These are phyloP conservation scores for Stachybotrys elegans DNA, from an alignment of 2,329 filamentous ascomycete species.

Conservation along the genomic window DNA sequence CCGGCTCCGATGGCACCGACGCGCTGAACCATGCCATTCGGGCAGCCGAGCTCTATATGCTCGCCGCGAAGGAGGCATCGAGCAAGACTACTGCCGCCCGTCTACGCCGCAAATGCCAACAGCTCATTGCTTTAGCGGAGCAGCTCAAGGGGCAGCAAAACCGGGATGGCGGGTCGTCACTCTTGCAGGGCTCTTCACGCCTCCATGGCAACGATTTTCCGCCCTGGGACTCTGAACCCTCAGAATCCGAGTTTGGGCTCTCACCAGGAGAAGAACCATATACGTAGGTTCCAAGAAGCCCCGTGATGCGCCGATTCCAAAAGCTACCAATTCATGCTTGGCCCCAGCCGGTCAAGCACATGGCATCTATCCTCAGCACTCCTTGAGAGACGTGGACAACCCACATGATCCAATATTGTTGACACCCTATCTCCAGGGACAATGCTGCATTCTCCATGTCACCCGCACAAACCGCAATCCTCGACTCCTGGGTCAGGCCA, in stretches of 20 bases:
- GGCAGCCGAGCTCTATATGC: conserved; percentile 78
- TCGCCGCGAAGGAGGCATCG: conserved; percentile 59
- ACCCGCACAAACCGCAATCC: conserved; percentile 65
- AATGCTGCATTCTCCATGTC: conserved; percentile 67
- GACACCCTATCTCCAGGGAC: too few relatives aligned
- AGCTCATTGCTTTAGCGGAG: conserved; percentile 69
- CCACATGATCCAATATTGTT: too few relatives aligned
- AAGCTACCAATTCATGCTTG: too few relatives aligned
- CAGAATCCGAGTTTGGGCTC: conserved; percentile 55
- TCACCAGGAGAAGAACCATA: conserved; percentile 49
- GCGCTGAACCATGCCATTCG: conserved; percentile 72
- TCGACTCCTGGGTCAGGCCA: conserved; percentile 79
- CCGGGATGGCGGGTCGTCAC: conserved; percentile 17
- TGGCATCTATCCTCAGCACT: too few relatives aligned
- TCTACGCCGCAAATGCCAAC: conserved; percentile 64
- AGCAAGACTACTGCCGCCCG: conserved; percentile 57
- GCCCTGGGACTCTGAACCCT: conserved; percentile 69
- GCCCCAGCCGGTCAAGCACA: too few relatives aligned
- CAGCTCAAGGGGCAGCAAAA: conserved; percentile 54
- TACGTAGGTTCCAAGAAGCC: conserved; percentile 45
- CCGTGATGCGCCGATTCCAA: too few relatives aligned
- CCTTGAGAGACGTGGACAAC: too few relatives aligned
- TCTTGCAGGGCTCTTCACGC: conserved; percentile 71
- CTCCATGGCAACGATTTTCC: conserved; percentile 81
- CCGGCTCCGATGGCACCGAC: conserved; percentile 35